These are phyloP conservation scores for Cercospora sesami DNA, from an alignment of 2,329 filamentous ascomycete species.

Conservation along the genomic window DNA sequence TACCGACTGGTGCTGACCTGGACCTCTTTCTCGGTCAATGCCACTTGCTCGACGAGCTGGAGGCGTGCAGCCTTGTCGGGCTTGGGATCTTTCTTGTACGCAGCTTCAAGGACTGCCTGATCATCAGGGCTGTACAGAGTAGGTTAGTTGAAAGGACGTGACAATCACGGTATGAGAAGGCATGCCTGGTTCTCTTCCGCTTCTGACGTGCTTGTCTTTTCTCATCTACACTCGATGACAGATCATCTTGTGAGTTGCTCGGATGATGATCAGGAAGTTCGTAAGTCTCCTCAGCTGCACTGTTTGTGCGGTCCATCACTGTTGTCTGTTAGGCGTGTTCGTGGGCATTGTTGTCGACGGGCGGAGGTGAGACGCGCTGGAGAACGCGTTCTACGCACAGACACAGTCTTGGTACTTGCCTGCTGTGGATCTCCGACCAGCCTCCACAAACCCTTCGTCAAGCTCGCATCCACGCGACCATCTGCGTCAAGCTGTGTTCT, in stretches of 20 bases:
- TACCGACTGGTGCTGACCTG: conserved; percentile 63
- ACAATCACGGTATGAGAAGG: not conserved
- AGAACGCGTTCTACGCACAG: conserved; percentile 11
- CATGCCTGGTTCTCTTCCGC: conserved; percentile 62
- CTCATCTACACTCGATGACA: conserved; percentile 56
- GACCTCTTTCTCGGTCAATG: conserved; percentile 91
- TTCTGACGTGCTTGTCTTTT: conserved; percentile 62
- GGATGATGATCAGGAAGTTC: not conserved
- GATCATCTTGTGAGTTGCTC: conserved; percentile 8
- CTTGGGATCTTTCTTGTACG: conserved; percentile 82
- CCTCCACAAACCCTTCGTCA: not conserved
- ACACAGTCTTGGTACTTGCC: not conserved
- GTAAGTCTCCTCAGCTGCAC: not conserved
- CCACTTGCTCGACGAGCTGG: conserved; percentile 79
- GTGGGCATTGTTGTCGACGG: conserved; percentile 4
- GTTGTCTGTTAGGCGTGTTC: not conserved
- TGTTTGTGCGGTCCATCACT: conserved; percentile 5
- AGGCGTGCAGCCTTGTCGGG: conserved; percentile 87
- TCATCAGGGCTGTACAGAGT: conserved; percentile 70
- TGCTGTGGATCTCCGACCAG: not conserved
- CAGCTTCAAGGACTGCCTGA: conserved; percentile 81
- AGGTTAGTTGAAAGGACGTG: not conserved
- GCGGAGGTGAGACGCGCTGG: conserved; percentile 7
- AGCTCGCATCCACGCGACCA: not conserved
- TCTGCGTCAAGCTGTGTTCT: not conserved